phyloP scores from a whole-genome alignment of 228 moss, liverwort and hornwort species.

The Sphagnum fallax region DNA sequence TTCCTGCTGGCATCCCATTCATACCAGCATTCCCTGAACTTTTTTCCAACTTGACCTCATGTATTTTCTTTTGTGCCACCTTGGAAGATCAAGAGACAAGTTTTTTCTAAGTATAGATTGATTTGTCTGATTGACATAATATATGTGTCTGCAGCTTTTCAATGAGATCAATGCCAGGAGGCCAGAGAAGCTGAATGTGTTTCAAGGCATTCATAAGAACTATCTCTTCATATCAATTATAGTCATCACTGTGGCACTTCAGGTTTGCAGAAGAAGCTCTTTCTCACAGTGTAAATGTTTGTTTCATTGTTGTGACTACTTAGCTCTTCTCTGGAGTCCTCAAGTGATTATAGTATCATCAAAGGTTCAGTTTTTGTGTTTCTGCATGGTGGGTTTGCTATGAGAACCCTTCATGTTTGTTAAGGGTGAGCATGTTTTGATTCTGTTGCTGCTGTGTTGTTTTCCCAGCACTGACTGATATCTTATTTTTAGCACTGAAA shows the following conservation, averaged over 20 bases:
- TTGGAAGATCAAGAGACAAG: not conserved
- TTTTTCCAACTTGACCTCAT: not conserved
- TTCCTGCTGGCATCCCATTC: not conserved
- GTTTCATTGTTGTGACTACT: not conserved
- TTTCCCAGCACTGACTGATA: too few species aligned
- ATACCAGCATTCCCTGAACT: not conserved
- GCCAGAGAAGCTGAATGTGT: constrained; percentile 30
- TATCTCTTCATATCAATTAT: constrained; percentile 27
- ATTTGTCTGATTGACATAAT: not conserved
- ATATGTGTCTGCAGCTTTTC: constrained; percentile 15
- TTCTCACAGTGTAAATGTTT: not conserved
- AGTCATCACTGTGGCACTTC: constrained; percentile 13
- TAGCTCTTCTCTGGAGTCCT: too few species aligned
- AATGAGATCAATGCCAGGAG: constrained; percentile 41
- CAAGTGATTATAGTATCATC: too few species aligned
- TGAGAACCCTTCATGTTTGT: too few species aligned
- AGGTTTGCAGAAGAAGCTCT: constrained; percentile 1
- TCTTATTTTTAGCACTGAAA: too few species aligned
- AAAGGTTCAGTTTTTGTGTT: too few species aligned
- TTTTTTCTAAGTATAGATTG: not conserved
- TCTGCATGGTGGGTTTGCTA: too few species aligned
- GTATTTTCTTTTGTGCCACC: not conserved
- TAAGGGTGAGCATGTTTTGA: not conserved
- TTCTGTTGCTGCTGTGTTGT: too few species aligned
- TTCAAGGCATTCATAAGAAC: constrained; percentile 26